A percentile compares a stretch with the other conserved stretches of the same genome.
Evolutionary conservation across 257 asterid genomes (phyloP).

Genomic region (Jacaranda mimosifolia): DNA sequence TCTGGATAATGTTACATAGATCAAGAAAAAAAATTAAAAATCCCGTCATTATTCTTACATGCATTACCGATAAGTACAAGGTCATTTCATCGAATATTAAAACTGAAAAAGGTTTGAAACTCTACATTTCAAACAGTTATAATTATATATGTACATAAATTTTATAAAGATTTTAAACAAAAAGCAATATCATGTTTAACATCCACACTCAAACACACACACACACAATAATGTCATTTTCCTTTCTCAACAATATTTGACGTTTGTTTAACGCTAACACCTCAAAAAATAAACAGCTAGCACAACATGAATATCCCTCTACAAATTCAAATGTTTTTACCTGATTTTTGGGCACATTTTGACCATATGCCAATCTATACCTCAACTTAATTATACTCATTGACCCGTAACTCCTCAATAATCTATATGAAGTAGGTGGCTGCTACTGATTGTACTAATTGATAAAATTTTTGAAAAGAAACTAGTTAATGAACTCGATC

Average conservation of each 20-base stretch:
- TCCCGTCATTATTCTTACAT: too few species aligned
- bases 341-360: neutral
- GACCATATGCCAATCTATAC: neutral
- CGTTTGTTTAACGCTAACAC: neutral
- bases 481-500: too few species aligned
- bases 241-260: neutral
- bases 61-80: too few species aligned
- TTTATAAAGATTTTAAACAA: neutral
- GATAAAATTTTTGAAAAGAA: too few species aligned
- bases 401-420: neutral
- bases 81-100: too few species aligned
- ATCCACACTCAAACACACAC: neutral
- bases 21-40: too few species aligned
- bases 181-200: too few species aligned
- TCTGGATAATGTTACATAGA: too few species aligned
- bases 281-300: neutral
- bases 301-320: neutral
- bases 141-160: too few species aligned
- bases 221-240: neutral
- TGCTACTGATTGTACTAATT: neutral
- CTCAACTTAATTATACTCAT: neutral
- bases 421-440: neutral
- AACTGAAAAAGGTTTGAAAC: too few species aligned
- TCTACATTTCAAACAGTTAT: too few species aligned
- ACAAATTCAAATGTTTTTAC: neutral